A percentile compares a stretch with the other conserved stretches of the same genome.
phyloP scores from a whole-genome alignment of 108 stramenopile species.

The Nannochloropsis salina region DNA sequence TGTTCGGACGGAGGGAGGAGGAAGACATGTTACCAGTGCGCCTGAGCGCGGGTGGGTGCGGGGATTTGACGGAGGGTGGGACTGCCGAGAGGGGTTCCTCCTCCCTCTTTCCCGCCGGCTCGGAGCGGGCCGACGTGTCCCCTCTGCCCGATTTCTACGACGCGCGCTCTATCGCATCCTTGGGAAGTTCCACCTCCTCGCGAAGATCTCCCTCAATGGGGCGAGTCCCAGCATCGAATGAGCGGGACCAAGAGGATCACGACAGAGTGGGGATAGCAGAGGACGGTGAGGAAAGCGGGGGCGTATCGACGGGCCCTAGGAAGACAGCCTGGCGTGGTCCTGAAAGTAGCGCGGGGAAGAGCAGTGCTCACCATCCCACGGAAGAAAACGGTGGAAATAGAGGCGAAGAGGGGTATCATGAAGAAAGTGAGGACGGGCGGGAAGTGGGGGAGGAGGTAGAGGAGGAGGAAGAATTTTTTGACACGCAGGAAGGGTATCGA shows the following conservation, averaged over 20 bases:
- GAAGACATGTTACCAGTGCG: background rate
- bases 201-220: background rate
- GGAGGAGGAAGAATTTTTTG: conserved; percentile 17
- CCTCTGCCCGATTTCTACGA: background rate
- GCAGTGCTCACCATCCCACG: too few species aligned
- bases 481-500: background rate
- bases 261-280: background rate
- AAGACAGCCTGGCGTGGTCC: background rate
- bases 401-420: background rate
- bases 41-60: background rate
- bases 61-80: background rate
- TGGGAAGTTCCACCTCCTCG: background rate
- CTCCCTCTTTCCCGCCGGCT: too few species aligned
- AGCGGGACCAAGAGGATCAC: background rate
- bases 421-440: background rate
- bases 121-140: too few species aligned
- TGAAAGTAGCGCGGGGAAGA: background rate
- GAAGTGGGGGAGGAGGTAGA: background rate
- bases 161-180: background rate
- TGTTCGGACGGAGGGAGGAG: background rate
- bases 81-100: too few species aligned
- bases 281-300: background rate
- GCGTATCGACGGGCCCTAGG: background rate
- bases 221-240: background rate
- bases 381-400: too few species aligned